These are phyloP conservation scores for Dothideomycetidae sp. DNA, from an alignment of 2,329 filamentous ascomycete species.

Conservation along the genomic window DNA sequence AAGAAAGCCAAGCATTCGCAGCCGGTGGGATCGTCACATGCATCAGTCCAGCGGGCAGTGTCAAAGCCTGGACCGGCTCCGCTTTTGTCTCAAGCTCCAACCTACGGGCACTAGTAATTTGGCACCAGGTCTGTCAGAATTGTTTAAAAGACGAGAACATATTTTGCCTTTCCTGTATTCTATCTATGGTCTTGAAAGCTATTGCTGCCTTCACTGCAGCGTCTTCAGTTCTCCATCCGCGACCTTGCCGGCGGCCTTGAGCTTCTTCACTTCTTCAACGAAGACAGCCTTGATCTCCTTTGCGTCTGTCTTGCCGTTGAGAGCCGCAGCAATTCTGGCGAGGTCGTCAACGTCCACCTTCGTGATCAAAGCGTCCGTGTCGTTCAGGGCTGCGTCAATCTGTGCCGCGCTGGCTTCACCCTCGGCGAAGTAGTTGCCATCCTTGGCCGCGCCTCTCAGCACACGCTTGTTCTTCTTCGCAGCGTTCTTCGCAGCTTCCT, in stretches of 20 bases:
- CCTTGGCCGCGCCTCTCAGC: slow-evolving; percentile 84
- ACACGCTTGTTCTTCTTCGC: slow-evolving; percentile 99
- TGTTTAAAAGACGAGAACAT: too few relatives aligned
- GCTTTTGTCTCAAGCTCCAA: too few relatives aligned
- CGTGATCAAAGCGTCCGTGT: slow-evolving; percentile 73
- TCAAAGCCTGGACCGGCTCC: too few relatives aligned
- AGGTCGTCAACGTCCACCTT: slow-evolving; percentile 89
- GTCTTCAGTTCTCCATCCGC: slow-evolving; percentile 70
- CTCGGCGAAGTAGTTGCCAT: slow-evolving; percentile 82
- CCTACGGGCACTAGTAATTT: too few relatives aligned
- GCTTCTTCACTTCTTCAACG: slow-evolving; percentile 59
- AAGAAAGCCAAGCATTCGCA: too few relatives aligned
- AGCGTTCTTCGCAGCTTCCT: slow-evolving; percentile 96
- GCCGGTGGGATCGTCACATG: too few relatives aligned
- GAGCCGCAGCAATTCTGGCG: slow-evolving; percentile 64
- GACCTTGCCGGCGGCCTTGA: slow-evolving; percentile 70
- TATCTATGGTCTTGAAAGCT: neutral
- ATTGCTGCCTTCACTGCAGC: slow-evolving; percentile 10
- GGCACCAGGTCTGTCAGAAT: too few relatives aligned
- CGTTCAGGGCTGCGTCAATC: slow-evolving; percentile 69
- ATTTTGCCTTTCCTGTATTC: too few relatives aligned
- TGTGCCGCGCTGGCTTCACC: slow-evolving; percentile 59
- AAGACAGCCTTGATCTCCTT: slow-evolving; percentile 78
- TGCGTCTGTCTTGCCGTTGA: slow-evolving; percentile 62
- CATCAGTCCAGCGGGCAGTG: too few relatives aligned